A percentile compares a stretch with the other conserved stretches of the same genome.
Evolutionary conservation across 371 early-diverging fungal species (phyloP).

Genomic region (Coemansia sp.): DNA sequence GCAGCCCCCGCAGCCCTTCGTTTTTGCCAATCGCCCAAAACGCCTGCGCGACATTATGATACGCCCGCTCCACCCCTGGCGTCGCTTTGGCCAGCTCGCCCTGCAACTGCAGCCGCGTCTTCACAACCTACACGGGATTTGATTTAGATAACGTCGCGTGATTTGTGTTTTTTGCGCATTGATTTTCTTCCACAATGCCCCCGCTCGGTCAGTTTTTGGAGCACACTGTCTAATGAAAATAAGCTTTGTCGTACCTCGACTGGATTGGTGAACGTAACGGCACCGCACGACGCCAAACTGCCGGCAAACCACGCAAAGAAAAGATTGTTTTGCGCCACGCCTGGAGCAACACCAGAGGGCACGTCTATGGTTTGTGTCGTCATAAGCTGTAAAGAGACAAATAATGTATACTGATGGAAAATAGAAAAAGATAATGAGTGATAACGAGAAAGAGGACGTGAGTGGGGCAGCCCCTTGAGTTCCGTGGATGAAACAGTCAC

Average conservation of each 20-base stretch:
- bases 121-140: conserved; percentile 74
- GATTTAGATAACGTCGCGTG: not conserved
- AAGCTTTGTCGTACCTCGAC: conserved; percentile 66
- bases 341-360: not conserved
- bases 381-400: too few relatives aligned
- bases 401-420: not conserved
- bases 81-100: conserved; percentile 74
- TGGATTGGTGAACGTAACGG: conserved; percentile 93
- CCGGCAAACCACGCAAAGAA: conserved; percentile 68
- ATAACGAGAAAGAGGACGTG: not conserved
- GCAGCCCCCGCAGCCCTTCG: conserved; percentile 86
- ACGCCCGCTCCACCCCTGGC: conserved; percentile 60
- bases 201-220: not conserved
- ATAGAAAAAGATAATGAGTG: not conserved
- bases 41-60: conserved; percentile 77
- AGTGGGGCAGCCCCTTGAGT: too few relatives aligned
- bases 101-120: conserved; percentile 93
- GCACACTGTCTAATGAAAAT: too few relatives aligned
- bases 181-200: not conserved
- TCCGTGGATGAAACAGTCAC: conserved; percentile 5
- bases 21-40: conserved; percentile 71
- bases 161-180: not conserved
- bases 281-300: conserved; percentile 81
- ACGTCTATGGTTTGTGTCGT: too few relatives aligned
- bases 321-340: conserved; percentile 7